These are phyloP conservation scores for Miscanthus lutarioriparius DNA, from an alignment of 176 grass and related monocot species.

Conservation along the genomic window DNA sequence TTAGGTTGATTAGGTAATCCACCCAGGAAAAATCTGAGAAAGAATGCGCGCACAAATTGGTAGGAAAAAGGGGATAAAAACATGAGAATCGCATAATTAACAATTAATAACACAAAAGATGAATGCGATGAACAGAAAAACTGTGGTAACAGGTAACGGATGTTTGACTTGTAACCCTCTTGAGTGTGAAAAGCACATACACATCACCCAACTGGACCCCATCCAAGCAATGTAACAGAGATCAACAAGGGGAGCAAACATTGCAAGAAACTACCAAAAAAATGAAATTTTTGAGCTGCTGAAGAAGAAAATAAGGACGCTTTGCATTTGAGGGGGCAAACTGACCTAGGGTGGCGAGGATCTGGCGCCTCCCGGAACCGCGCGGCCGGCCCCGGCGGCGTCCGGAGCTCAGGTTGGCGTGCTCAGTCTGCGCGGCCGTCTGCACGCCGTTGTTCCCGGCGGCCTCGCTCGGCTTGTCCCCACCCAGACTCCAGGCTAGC, in stretches of 20 bases:
- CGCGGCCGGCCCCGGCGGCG: slow-evolving; percentile 73
- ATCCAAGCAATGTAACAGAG: slow-evolving; percentile 38
- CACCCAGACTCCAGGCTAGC: slow-evolving; percentile 20
- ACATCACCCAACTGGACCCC: slow-evolving; percentile 34
- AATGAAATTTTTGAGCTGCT: neutral
- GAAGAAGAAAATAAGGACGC: neutral
- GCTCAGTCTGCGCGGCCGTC: slow-evolving; percentile 31
- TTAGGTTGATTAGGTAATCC: slow-evolving; percentile 20
- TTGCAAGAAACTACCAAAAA: slow-evolving; percentile 15
- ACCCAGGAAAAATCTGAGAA: neutral
- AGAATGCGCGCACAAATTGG: neutral
- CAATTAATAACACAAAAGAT: neutral
- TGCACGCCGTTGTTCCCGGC: slow-evolving; percentile 28
- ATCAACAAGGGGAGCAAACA: slow-evolving; percentile 35
- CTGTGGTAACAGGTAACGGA: neutral
- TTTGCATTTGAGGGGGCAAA: slow-evolving; percentile 10
- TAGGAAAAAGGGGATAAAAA: neutral
- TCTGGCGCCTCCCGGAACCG: slow-evolving; percentile 86
- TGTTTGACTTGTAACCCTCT: neutral
- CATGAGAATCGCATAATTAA: neutral
- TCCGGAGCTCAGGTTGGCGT: slow-evolving; percentile 41
- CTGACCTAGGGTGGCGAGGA: slow-evolving; percentile 76
- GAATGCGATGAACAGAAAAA: slow-evolving; percentile 1
- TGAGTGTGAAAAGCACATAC: neutral
- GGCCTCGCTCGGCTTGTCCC: slow-evolving; percentile 8